Evolutionary conservation across 441 rosid genomes (phyloP).

Genomic region (Macaranga tanarius): DNA sequence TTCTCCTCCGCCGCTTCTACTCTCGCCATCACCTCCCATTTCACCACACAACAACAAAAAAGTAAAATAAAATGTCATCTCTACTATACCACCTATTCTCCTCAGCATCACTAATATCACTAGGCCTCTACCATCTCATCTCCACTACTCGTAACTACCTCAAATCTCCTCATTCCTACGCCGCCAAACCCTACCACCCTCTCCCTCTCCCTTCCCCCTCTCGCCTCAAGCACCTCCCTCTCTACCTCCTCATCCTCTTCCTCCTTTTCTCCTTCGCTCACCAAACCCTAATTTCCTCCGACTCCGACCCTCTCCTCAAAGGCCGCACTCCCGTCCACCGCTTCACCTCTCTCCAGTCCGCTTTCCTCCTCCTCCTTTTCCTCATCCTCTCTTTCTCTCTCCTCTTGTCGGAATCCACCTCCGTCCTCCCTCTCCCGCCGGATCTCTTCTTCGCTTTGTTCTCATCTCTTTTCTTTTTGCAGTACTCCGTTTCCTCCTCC

Average conservation of each 20-base stretch:
- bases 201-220: constrained; percentile 38
- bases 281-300: constrained; percentile 63
- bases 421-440: constrained; percentile 62
- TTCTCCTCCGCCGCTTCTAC: background rate
- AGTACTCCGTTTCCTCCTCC: constrained; percentile 56
- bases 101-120: constrained; percentile 61
- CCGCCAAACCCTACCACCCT: constrained; percentile 78
- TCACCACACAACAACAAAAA: too few relatives aligned
- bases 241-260: constrained; percentile 53
- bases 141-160: constrained; percentile 58
- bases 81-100: constrained; percentile 60
- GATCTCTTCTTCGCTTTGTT: constrained; percentile 84
- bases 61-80: constrained; percentile 44
- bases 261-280: constrained; percentile 69
- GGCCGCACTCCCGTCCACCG: constrained; percentile 87
- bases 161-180: constrained; percentile 71
- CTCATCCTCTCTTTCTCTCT: constrained; percentile 54
- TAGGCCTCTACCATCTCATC: constrained; percentile 74
- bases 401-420: constrained; percentile 59
- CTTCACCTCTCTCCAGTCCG: constrained; percentile 76
- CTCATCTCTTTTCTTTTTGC: constrained; percentile 70
- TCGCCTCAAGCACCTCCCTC: constrained; percentile 56
- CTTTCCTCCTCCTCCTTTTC: constrained; percentile 79
- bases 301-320: constrained; percentile 78
- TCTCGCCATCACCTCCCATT: too few relatives aligned